A percentile compares a stretch with the other conserved stretches of the same genome.
These are phyloP conservation scores for Candida albicans DNA, from an alignment of 1,139 yeast species.

Conservation along the genomic window DNA sequence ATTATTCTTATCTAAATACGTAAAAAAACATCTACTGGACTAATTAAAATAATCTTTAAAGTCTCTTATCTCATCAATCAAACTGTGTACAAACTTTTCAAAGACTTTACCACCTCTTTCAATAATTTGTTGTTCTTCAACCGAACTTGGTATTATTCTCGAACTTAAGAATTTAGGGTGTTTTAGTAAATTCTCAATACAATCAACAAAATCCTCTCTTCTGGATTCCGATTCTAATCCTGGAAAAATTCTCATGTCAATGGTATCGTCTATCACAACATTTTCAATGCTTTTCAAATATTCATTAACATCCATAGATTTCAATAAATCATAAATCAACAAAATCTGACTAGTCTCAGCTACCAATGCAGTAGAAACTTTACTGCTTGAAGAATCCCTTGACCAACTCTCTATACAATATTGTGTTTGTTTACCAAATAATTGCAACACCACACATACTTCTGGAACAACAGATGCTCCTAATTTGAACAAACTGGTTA, in stretches of 20 bases:
- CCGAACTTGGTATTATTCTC: conserved; percentile 59
- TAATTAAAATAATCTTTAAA: conserved; percentile 47
- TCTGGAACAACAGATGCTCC: conserved; percentile 69
- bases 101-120: conserved; percentile 42
- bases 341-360: conserved; percentile 83
- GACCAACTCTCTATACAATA: conserved; percentile 72
- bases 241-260: conserved; percentile 46
- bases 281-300: conserved; percentile 26
- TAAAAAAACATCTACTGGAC: background rate
- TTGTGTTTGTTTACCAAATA: conserved; percentile 66
- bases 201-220: conserved; percentile 50
- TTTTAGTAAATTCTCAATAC: conserved; percentile 68
- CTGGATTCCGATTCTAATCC: conserved; percentile 62
- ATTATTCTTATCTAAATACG: background rate
- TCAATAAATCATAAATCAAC: conserved; percentile 60
- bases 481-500: conserved; percentile 59
- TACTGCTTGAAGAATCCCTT: conserved; percentile 50
- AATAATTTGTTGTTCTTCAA: conserved; percentile 62
- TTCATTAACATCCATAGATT: conserved; percentile 46
- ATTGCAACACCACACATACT: conserved; percentile 59
- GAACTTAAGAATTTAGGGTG: conserved; percentile 85
- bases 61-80: conserved; percentile 57
- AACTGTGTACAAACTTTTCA: conserved; percentile 44
- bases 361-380: conserved; percentile 63
- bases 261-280: conserved; percentile 18